Evolutionary conservation across 2,329 filamentous ascomycete species (phyloP), one percentile per base, ranked within the genome.

Genomic region (Aspergillus chevalieri): DNA sequence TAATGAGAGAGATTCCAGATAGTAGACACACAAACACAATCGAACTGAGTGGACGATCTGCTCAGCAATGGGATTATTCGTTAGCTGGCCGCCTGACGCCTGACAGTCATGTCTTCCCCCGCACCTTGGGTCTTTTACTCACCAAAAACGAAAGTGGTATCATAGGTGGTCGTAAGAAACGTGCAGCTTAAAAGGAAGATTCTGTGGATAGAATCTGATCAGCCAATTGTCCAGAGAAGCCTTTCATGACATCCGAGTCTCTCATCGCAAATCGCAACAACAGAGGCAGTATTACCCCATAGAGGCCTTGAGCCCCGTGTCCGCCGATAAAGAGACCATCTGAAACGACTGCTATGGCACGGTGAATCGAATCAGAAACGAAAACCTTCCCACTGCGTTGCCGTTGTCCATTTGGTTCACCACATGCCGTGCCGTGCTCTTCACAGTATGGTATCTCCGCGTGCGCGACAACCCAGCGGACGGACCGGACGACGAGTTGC

Each of bases 1-100:
- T 58, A 9, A 75, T 52, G 26, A 76, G 60, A 36, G 60, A 64
- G 19, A 63, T 53, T 7, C 72, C 74, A 8, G 70, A 62, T 21
- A 71, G 59, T 38, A 70, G 65, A 36, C 77, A 72, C 19, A 69
- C 58, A 4, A 74, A 54, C 34, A 73, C 63, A 15, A 66, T 60
- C 6, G 74, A 68, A 54, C 74, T 73, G 12, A 76, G 55, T 3
- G 76, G 75, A 44, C 71, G 73, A 55, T 77, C 77, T 75, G 49
- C 26, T 43, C 42, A 41, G 17, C 28, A 14, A 50, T 45, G 44
- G 15, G 24, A 10, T 15, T 7, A 9, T 14, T 30, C 4, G 15
- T 30, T 44, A 30, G 12, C 19, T 45, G 26, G 17, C 15, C 21
- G 15, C n/a, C 14, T 33, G 22, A 5, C 21, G 15, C n/a, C 14